phyloP scores from a whole-genome alignment of 176 grass and related monocot species.

The Bonia amplexicaulis region DNA sequence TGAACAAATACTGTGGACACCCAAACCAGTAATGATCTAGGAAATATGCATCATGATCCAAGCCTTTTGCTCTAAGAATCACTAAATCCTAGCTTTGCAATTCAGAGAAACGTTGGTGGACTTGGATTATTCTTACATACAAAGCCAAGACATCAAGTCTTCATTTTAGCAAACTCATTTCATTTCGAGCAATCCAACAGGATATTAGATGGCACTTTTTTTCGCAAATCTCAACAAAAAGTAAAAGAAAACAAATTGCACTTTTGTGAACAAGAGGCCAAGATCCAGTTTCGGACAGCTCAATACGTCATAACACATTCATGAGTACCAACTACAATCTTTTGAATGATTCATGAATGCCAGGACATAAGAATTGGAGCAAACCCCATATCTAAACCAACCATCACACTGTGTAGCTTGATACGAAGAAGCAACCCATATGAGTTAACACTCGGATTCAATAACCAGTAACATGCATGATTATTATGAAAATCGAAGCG shows the following conservation, averaged over 20 bases:
- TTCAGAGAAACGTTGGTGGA: not conserved
- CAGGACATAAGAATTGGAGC: not conserved
- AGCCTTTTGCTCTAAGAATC: not conserved
- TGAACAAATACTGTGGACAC: not conserved
- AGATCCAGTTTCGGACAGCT: not conserved
- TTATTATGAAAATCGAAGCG: not conserved
- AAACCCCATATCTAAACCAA: not conserved
- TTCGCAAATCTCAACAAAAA: not conserved
- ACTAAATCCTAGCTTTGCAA: not conserved
- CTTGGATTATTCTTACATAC: not conserved
- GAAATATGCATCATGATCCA: not conserved
- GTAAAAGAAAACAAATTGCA: not conserved
- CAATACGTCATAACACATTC: not conserved
- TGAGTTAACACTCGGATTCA: not conserved
- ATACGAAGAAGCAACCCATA: not conserved
- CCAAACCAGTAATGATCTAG: not conserved
- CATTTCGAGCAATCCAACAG: not conserved
- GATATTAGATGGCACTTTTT: not conserved
- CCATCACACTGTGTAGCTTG: not conserved
- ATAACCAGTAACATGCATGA: not conserved
- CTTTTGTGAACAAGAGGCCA: not conserved
- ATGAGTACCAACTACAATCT: not conserved
- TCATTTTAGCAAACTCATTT: not conserved
- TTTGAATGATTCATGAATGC: not conserved
- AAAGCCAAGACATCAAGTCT: not conserved